Base-by-base conservation (phyloP, 2,329 filamentous ascomycete genomes). In the Fusarium siculi region DNA sequence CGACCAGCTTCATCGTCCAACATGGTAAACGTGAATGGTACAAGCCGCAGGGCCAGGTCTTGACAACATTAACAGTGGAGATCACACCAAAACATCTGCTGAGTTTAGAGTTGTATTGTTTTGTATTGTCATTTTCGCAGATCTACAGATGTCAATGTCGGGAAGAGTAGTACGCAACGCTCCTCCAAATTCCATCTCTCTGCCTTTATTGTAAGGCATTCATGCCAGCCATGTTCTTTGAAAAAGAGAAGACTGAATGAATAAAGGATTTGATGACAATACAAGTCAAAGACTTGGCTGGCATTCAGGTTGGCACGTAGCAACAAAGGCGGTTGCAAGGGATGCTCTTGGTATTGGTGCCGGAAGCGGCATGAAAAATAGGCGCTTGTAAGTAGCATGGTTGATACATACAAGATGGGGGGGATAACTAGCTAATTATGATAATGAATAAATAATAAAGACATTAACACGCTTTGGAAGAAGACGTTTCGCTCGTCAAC, bases 131-230 rank as follows among this genome's bases (percentile, higher is more conserved):
- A 40, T 70, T 58, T 52, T 57, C 40, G 55, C 30, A 36, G 53
- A 59, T 74, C 66, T 74, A 71, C 50, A 25, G 57, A 39, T 50
- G 42, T 53, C 63, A 61, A 68, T 68, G 66, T 64, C 11, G 32
- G 32, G 14, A 71, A 36, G 64, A 66, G 59, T 32, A n/a, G 37
- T 42, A 47, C 19, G 25, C 39, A 57, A 53, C 5, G 39, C 65
- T 64, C n/a, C n/a, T 44, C 37, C 25, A 40, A 21, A 59, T 46
- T 50, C 23, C 60, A 42, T 67, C 30, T 37, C 42, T 28, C 7
- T 34, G 46, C n/a, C 18, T 43, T 30, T 18, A 47, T 30, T 37
- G 25, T n/a, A n/a, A 21, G 44, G 39, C 49, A 43, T 25, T 66
- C 66, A 43, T 39, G 37, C 65, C 36, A 53, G 58, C 50, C 43